These are phyloP conservation scores for Fusarium humuli DNA, from an alignment of 2,329 filamentous ascomycete genomes.

Conservation along the genomic window DNA sequence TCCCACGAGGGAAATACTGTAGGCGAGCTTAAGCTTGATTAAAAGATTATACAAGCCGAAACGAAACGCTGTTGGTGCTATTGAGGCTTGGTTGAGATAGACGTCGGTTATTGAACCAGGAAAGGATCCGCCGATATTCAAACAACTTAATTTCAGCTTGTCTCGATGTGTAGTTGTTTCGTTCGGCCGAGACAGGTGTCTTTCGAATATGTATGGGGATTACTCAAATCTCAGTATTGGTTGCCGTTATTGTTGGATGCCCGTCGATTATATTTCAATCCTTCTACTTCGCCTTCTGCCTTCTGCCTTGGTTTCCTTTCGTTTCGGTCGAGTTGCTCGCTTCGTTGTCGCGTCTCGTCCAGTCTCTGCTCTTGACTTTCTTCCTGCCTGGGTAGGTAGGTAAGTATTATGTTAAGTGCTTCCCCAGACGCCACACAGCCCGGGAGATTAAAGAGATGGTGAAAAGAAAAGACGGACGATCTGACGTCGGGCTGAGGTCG, in stretches of 20 bases:
- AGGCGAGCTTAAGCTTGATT: conserved; percentile 28
- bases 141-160: conserved; percentile 19
- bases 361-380: conserved; percentile 24
- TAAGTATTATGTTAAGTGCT: conserved; percentile 1
- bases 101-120: conserved; percentile 1
- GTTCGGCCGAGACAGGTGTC: conserved; percentile 18
- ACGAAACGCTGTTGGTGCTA: conserved; percentile 16
- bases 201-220: conserved; percentile 21
- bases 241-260: conserved; percentile 7
- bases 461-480: conserved; percentile 11
- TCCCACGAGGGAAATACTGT: conserved; percentile 24
- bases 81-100: not conserved
- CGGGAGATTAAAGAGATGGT: conserved; percentile 2
- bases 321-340: conserved; percentile 10
- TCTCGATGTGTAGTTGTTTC: conserved; percentile 3
- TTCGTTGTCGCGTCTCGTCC: conserved; percentile 24
- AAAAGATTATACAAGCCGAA: conserved; percentile 22
- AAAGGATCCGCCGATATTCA: conserved; percentile 11
- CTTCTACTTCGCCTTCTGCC: conserved; percentile 13
- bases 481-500: conserved; percentile 6
- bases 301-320: conserved; percentile 13
- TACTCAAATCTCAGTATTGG: conserved; percentile 18
- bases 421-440: conserved; percentile 24
- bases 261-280: conserved; percentile 17
- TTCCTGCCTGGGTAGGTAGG: conserved; percentile 13